Base-by-base conservation (phyloP, 768 basidiomycete genomes). In the Tubosaeta sp. region DNA sequence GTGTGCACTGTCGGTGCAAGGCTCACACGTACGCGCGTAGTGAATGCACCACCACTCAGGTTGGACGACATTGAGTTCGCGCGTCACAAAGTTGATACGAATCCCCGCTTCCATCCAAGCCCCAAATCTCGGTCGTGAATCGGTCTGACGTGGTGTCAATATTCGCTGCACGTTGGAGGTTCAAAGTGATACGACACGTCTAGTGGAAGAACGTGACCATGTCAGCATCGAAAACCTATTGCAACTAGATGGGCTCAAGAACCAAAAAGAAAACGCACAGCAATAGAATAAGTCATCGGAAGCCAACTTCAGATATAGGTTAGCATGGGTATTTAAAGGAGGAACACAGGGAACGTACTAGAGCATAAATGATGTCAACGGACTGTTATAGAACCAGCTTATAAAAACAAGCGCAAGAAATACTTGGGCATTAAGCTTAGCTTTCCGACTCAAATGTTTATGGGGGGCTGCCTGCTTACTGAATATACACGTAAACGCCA, bases 121-220 rank as follows among this genome's bases (percentile, higher is more conserved):
- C 61, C 38, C 22, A 48, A 6, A 64, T 10, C 3, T 55, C 60
- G 5, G 63, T 64, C 6, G 62, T 53, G 30, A 63, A 54, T 30
- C 50, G 22, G 9, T 44, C 44, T 1, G 24, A n/a, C 16, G 16
- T 39, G 2, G 4, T 0, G 12, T 27, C 11, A 0, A 0, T 0
- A 4, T 34, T 3, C 2, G 25, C n/a, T 4, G 27, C 12, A 14
- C 24, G 31, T 32, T 57, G 57, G 31, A 63, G 46, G 39, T 63
- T 64, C 36, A 64, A 27, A 25, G 65, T 51, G 16, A 62, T 14
- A 18, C 54, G 58, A 41, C 39, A 51, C 2, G 50, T 55, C 62
- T 64, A 6, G 13, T 7, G 11, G 27, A 14, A 14, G 14, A 14
- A 16, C 14, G 21, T 13, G 4, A 21, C 5, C 5, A 7, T 13